phyloP scores from a whole-genome alignment of 257 asterid genomes.

The Scutellaria baicalensis region DNA sequence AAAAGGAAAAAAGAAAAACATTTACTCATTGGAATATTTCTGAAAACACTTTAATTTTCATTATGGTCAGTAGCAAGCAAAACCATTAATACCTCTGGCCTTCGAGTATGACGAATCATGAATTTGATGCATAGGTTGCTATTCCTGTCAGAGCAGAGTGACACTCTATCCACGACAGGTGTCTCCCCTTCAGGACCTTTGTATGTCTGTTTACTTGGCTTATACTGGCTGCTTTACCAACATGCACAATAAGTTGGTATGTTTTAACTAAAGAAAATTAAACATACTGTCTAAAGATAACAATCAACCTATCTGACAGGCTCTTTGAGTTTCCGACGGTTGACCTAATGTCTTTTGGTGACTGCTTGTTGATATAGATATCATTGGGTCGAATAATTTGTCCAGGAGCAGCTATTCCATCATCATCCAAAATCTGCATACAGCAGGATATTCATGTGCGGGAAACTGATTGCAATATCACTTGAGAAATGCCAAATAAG shows the following conservation, averaged over 20 bases:
- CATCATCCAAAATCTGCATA: conserved; percentile 77
- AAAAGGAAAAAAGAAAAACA: not conserved
- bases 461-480: conserved; percentile 1
- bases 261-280: conserved; percentile 1
- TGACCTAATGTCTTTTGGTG: conserved; percentile 50
- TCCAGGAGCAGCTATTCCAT: conserved; percentile 98
- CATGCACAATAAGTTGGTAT: conserved; percentile 8
- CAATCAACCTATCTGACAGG: conserved; percentile 50
- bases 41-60: not conserved
- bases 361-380: conserved; percentile 61
- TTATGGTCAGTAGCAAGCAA: not conserved
- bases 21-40: not conserved
- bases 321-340: conserved; percentile 12
- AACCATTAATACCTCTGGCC: conserved; percentile 68
- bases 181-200: conserved; percentile 85
- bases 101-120: conserved; percentile 95
- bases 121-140: conserved; percentile 55
- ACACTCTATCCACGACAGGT: conserved; percentile 74
- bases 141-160: conserved; percentile 64
- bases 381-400: conserved; percentile 64
- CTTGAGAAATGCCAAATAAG: not conserved
- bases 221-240: conserved; percentile 43
- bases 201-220: conserved; percentile 44
- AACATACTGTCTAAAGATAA: conserved; percentile 4
- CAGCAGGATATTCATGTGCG: conserved; percentile 5